Base-by-base conservation (phyloP, 2,329 filamentous ascomycete genomes). In the Chaetomium olivaceum region DNA sequence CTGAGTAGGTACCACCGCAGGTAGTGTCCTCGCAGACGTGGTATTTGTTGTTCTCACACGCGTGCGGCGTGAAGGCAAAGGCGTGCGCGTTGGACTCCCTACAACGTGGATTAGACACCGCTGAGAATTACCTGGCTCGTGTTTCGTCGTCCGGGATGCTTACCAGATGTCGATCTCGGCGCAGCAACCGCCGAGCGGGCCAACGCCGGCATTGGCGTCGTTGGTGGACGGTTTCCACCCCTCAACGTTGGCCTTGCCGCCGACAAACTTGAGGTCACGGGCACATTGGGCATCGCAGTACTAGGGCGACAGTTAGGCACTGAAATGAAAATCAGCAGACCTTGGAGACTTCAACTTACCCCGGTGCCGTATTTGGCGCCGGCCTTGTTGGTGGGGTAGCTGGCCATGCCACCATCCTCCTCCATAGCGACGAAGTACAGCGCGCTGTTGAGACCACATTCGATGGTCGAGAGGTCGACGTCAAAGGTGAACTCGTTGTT, bases 401-500 rank as follows among this genome's bases (percentile, higher is more conserved):
- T 82, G 73, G 76, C 71, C 70, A 79, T 73, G 57, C 85, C 85
- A 70, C 85, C 85, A 69, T 87, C 85, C 25, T 78, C 76, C 46
- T 86, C 84, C 86, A 88, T 88, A 72, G 82, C 80, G 52, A 85
- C 82, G 63, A 88, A 85, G 79, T 91, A 91, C 55, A 91, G 79
- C 55, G 89, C 89, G 63, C 89, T 89, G 77, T 92, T 91, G 65
- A 91, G 78, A 67, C 89, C 89, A 73, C 89, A 92, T 66, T 85
- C 84, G 25, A 90, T 80, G 71, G 83, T 83, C 43, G 88, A 90
- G 52, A 90, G 85, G 74, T 91, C 89, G 25, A 91, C 88, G 64
- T 91, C 88, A 68, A 91, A 90, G 62, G 87, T 87, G 77, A 91
- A 87, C 76, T 91, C 89, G 73, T 88, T 83, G 77, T 86, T 86